Conservation (phyloP, 164 flowering plant genomes). For the Vitis amurensis region DNA sequence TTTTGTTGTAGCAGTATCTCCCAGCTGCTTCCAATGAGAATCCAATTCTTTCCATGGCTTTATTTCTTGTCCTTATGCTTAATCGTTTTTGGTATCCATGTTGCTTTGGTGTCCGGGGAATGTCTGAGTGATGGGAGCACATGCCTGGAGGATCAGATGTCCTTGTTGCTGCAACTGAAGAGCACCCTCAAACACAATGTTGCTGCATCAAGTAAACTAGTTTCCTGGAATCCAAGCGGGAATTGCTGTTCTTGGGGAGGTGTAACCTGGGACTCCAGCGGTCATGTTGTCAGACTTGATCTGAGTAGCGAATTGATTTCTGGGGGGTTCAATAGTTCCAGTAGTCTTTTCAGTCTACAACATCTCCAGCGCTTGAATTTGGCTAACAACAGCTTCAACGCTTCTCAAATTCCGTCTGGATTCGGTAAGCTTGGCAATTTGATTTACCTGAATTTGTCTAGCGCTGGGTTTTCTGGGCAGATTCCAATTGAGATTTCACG, state of each 20-base stretch:
- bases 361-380: constrained; percentile 11
- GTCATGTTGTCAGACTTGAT: too few species aligned
- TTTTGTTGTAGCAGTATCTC: not conserved
- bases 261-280: not conserved
- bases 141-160: not conserved
- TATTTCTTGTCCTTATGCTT: not conserved
- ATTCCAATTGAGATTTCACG: constrained; percentile 8
- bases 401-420: not conserved
- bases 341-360: too few species aligned
- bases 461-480: constrained; percentile 10
- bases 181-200: not conserved
- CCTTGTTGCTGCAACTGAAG: constrained; percentile 13
- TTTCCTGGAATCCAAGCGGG: constrained; percentile 2
- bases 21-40: constrained; percentile 5
- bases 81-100: not conserved
- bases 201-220: not conserved
- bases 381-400: not conserved
- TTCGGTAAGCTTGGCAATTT: not conserved
- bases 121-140: not conserved
- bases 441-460: constrained; percentile 30
- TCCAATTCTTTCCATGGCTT: constrained; percentile 1
- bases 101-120: not conserved
- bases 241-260: constrained; percentile 21
- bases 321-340: too few species aligned
- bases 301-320: too few species aligned